These are phyloP conservation scores for Sutorius australiensis DNA, from an alignment of 768 basidiomycete species.

Conservation along the genomic window DNA sequence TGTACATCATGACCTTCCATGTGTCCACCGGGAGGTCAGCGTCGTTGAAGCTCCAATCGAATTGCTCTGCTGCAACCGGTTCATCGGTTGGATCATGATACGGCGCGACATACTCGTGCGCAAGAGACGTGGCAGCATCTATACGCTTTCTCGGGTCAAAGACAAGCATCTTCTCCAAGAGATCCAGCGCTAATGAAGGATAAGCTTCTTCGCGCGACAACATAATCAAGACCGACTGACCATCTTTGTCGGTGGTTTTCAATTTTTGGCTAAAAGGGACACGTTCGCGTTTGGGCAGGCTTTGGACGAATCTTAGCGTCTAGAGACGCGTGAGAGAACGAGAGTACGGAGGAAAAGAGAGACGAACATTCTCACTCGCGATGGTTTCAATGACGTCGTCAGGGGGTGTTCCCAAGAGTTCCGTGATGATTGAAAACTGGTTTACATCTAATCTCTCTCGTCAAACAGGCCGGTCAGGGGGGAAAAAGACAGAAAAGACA, in stretches of 20 bases:
- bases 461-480: neutral
- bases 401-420: slow-evolving; percentile 95
- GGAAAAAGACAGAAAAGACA: slow-evolving; percentile 21
- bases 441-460: slow-evolving; percentile 77
- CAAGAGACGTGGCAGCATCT: slow-evolving; percentile 85
- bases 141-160: slow-evolving; percentile 98
- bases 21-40: slow-evolving; percentile 97
- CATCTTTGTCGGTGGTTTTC: slow-evolving; percentile 79
- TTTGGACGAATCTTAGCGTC: slow-evolving; percentile 99
- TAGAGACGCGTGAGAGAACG: slow-evolving; percentile 33
- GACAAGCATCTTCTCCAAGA: slow-evolving; percentile 98
- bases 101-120: slow-evolving; percentile 91
- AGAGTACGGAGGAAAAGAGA: neutral
- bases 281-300: slow-evolving; percentile 91
- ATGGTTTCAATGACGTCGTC: slow-evolving; percentile 99
- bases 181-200: slow-evolving; percentile 67
- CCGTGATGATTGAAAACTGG: slow-evolving; percentile 99
- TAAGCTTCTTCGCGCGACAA: slow-evolving; percentile 4
- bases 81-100: slow-evolving; percentile 99
- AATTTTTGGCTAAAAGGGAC: slow-evolving; percentile 95
- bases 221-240: slow-evolving; percentile 39
- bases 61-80: slow-evolving; percentile 87
- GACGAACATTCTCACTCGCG: slow-evolving; percentile 88
- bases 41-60: slow-evolving; percentile 99
- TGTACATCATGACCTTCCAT: slow-evolving; percentile 99